Evolutionary conservation across 257 asterid genomes (phyloP).

Genomic region (Henckelia pumila): DNA sequence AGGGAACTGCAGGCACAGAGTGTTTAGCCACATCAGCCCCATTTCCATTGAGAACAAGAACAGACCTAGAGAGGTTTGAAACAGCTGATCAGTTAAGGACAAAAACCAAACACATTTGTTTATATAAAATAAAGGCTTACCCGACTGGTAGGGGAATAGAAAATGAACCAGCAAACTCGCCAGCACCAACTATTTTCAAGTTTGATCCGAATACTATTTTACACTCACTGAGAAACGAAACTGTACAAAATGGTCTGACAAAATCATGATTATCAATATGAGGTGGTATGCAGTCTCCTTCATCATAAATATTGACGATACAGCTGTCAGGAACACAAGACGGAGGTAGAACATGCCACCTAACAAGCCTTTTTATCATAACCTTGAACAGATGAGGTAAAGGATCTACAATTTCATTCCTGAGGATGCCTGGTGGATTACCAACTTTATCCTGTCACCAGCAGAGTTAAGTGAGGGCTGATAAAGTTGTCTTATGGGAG

Average conservation of each 20-base stretch:
- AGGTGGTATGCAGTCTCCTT: slow-evolving; percentile 94
- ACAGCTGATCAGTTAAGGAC: background rate
- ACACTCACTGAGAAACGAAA: slow-evolving; percentile 74
- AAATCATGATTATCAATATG: slow-evolving; percentile 88
- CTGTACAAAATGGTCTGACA: slow-evolving; percentile 81
- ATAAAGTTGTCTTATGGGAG: background rate
- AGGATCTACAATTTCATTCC: slow-evolving; percentile 67
- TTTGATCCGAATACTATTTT: slow-evolving; percentile 69
- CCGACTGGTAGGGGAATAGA: slow-evolving; percentile 71
- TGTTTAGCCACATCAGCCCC: slow-evolving; percentile 93
- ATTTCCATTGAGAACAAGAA: slow-evolving; percentile 67
- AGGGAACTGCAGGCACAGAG: slow-evolving; percentile 76
- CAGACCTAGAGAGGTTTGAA: slow-evolving; percentile 50
- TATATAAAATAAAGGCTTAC: slow-evolving; percentile 37
- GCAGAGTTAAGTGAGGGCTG: background rate
- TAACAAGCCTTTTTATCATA: slow-evolving; percentile 70
- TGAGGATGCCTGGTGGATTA: slow-evolving; percentile 79
- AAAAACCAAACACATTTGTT: background rate
- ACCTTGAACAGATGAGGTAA: slow-evolving; percentile 60
- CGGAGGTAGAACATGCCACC: slow-evolving; percentile 75
- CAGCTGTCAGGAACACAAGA: slow-evolving; percentile 87
- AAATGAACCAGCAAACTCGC: slow-evolving; percentile 71
- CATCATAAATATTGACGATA: slow-evolving; percentile 79
- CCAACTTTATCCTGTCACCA: slow-evolving; percentile 63
- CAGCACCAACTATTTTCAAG: slow-evolving; percentile 58